phyloP scores from a whole-genome alignment of 2,329 filamentous ascomycete species.

The Penicillium sp. region DNA sequence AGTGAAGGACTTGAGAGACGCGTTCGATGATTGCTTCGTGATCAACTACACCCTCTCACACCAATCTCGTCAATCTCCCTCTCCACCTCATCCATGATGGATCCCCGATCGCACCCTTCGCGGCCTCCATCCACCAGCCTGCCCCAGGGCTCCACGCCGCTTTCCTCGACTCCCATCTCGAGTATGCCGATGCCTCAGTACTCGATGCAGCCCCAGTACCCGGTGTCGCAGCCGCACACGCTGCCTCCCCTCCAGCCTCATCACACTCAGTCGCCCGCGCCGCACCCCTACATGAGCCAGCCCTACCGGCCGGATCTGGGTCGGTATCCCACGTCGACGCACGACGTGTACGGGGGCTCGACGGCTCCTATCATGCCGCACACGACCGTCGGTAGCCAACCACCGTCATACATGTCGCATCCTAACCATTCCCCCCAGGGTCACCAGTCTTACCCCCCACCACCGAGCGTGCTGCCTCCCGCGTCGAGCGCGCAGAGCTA shows the following conservation, averaged over 20 bases:
- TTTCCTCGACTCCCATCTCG: constrained; percentile 46
- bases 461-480: constrained; percentile 61
- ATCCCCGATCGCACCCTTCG: constrained; percentile 45
- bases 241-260: constrained; percentile 48
- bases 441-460: constrained; percentile 42
- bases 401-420: constrained; percentile 44
- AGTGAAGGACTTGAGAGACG: constrained; percentile 11
- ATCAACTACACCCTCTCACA: constrained; percentile 22
- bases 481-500: constrained; percentile 66
- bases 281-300: constrained; percentile 43
- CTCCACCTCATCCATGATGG: constrained; percentile 33
- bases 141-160: constrained; percentile 45
- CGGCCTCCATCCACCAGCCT: constrained; percentile 46
- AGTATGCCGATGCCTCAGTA: constrained; percentile 49
- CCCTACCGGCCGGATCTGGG: constrained; percentile 44
- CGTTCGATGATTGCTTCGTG: constrained; percentile 40
- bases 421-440: constrained; percentile 39
- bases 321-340: constrained; percentile 43
- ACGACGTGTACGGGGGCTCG: constrained; percentile 45
- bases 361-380: constrained; percentile 45
- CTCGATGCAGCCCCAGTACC: constrained; percentile 47
- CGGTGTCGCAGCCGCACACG: constrained; percentile 44
- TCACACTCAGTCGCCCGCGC: constrained; percentile 45
- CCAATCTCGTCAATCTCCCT: constrained; percentile 6
- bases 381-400: constrained; percentile 42